Base-by-base conservation (phyloP, 2,329 filamentous ascomycete genomes). In the Myriosclerotinia curreyana region DNA sequence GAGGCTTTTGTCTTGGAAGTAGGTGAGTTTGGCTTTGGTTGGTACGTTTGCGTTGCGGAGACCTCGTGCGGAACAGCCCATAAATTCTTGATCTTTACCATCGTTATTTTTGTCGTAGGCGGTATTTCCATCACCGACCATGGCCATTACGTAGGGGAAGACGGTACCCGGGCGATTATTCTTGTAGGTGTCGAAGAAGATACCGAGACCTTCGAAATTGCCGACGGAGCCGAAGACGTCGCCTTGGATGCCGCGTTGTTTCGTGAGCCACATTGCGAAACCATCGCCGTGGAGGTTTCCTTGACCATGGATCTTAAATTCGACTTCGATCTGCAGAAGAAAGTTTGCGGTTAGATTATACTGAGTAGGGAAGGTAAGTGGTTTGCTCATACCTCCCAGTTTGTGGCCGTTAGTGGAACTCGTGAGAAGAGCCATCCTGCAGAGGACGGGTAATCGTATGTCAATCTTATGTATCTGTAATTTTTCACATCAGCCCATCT, bases 141-240 rank as follows among this genome's bases (percentile, higher is more conserved):
- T 98, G 68, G 93, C 94, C 93, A 98, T 97, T 73, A 99, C 89
- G 75, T 96, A 97, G 59, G 95, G 95, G 79, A 99, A 99, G 54
- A 96, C 90, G 50, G 92, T 89, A 51, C 95, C 95, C 0, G 95
- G 94, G 17, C 95, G 87, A 81, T 97, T 96, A 82, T 99, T 99
- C 86, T 99, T 99, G 83, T 99, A 99, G 52, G 95, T 99, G 76
- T 99, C 95, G 79, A 99, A 86, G 81, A 76, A 98, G 77, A 99
- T 84, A 62, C 92, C 95, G 54, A 99, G 83, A 5, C 95, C 95
- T 76, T 99, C 94, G 72, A 98, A 99, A 69, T 86, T 86, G 79
- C 99, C 94, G 38, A 83, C 82, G 70, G 88, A 88, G 59, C 95
- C 95, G 77, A 99, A 99, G 46, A 99, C 94, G 14, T 87, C 83